phyloP scores from a whole-genome alignment of 2,329 filamentous ascomycete species.

The Talaromyces islandicus region DNA sequence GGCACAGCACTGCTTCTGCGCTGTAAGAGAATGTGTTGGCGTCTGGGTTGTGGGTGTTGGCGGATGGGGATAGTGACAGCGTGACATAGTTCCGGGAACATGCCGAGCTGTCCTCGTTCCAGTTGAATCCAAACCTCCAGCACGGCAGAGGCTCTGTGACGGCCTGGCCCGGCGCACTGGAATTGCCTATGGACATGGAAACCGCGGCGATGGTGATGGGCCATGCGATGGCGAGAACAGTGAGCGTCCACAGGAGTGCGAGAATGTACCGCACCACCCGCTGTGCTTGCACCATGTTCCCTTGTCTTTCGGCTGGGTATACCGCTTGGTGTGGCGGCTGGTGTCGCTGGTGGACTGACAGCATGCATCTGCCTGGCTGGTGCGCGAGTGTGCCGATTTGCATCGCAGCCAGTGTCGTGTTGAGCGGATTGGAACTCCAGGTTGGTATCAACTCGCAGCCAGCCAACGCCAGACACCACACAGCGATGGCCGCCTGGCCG shows the following conservation, averaged over 20 bases:
- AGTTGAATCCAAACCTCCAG: not conserved
- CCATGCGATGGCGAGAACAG: not conserved
- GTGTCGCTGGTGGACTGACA: not conserved
- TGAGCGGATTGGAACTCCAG: slow-evolving; percentile 15
- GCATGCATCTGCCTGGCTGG: not conserved
- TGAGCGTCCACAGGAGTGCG: not conserved
- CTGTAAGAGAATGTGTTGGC: not conserved
- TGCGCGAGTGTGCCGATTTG: not conserved
- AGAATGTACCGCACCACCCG: not conserved
- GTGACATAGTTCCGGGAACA: not conserved
- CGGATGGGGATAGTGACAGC: not conserved
- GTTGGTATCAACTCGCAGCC: slow-evolving; percentile 7
- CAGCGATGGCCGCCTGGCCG: slow-evolving; percentile 3
- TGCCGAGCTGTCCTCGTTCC: not conserved
- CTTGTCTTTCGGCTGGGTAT: not conserved
- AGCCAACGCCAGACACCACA: slow-evolving; percentile 9
- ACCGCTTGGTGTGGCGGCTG: not conserved
- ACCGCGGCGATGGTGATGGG: not conserved
- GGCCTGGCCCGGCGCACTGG: not conserved
- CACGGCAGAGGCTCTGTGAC: not conserved
- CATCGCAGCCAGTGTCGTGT: slow-evolving; percentile 7
- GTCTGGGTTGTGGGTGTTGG: not conserved
- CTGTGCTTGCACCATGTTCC: not conserved
- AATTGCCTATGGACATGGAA: not conserved
- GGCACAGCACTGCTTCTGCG: not conserved